A percentile compares a stretch with the other conserved stretches of the same genome.
Conservation (phyloP, 2,329 filamentous ascomycete species). For the Neocatenulostroma microsporum region DNA sequence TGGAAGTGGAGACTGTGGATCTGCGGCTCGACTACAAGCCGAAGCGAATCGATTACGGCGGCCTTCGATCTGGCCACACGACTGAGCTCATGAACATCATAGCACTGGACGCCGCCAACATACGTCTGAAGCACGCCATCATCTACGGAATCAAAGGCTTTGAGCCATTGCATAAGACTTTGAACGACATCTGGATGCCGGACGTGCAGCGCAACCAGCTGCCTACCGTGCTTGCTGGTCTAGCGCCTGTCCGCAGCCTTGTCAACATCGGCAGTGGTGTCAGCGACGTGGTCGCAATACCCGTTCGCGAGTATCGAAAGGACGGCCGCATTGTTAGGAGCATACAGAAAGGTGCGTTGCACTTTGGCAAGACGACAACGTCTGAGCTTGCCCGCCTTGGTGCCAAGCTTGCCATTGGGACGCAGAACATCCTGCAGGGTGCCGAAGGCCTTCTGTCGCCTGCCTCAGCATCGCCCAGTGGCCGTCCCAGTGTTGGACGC, state of each 20-base stretch:
- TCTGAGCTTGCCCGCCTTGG: slow-evolving; percentile 91
- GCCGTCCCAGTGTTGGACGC: slow-evolving; percentile 10
- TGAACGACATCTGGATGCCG: slow-evolving; percentile 95
- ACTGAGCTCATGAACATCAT: slow-evolving; percentile 99
- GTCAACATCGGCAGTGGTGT: slow-evolving; percentile 88
- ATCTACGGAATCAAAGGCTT: slow-evolving; percentile 89
- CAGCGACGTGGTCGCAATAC: slow-evolving; percentile 77
- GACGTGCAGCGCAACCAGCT: slow-evolving; percentile 87
- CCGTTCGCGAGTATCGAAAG: slow-evolving; percentile 85
- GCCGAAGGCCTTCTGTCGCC: slow-evolving; percentile 68
- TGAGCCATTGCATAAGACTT: slow-evolving; percentile 75
- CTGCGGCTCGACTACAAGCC: slow-evolving; percentile 95
- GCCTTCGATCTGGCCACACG: slow-evolving; percentile 83
- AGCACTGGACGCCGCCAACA: slow-evolving; percentile 77
- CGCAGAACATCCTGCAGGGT: slow-evolving; percentile 83
- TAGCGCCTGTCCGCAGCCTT: slow-evolving; percentile 81
- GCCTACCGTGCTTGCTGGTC: slow-evolving; percentile 75
- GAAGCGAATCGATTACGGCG: slow-evolving; percentile 93
- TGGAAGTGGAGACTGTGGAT: slow-evolving; percentile 75
- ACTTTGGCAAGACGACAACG: slow-evolving; percentile 88
- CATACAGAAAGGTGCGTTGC: slow-evolving; percentile 79
- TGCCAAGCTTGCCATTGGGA: slow-evolving; percentile 88
- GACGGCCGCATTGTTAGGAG: slow-evolving; percentile 88
- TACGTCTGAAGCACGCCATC: slow-evolving; percentile 81
- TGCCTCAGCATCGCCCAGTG: slow-evolving; percentile 11